Conservation (phyloP, 306 rosid genomes). For the Luffa aegyptiaca region DNA sequence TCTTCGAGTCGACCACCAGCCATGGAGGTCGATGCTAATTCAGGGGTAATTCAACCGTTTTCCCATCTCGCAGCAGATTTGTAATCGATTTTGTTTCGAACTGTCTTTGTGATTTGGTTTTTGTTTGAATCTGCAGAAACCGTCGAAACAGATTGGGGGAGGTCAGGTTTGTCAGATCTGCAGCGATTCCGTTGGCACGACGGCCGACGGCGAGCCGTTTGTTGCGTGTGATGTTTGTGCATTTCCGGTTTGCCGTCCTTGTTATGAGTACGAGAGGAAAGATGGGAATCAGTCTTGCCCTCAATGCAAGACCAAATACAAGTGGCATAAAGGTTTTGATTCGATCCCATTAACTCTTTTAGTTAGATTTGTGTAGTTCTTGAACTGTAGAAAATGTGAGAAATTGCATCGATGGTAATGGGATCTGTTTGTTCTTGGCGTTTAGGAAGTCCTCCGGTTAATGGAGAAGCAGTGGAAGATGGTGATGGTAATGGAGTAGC, state of each 20-base stretch:
- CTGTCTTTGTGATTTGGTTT: background rate
- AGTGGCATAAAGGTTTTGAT: constrained; percentile 66
- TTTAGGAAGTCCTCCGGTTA: constrained; percentile 78
- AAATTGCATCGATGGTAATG: background rate
- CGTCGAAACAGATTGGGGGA: constrained; percentile 18
- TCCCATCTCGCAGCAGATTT: background rate
- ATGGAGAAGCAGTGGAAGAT: constrained; percentile 72
- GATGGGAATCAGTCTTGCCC: constrained; percentile 98
- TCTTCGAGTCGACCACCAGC: background rate
- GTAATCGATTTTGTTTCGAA: background rate
- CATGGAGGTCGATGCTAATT: constrained; percentile 12
- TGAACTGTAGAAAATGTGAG: background rate
- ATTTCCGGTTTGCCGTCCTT: constrained; percentile 91
- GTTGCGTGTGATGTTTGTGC: constrained; percentile 75
- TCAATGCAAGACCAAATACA: constrained; percentile 90
- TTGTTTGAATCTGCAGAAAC: background rate
- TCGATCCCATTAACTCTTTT: background rate
- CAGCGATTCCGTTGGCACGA: constrained; percentile 70
- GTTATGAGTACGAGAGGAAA: constrained; percentile 96
- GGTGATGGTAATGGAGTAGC: constrained; percentile 45
- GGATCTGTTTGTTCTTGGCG: background rate
- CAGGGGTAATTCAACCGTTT: background rate
- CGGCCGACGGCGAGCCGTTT: constrained; percentile 61
- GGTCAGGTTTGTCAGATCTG: constrained; percentile 92
- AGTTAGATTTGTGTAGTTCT: background rate